Conservation (phyloP, 495 filamentous ascomycete genomes). For the Podospora didyma region DNA sequence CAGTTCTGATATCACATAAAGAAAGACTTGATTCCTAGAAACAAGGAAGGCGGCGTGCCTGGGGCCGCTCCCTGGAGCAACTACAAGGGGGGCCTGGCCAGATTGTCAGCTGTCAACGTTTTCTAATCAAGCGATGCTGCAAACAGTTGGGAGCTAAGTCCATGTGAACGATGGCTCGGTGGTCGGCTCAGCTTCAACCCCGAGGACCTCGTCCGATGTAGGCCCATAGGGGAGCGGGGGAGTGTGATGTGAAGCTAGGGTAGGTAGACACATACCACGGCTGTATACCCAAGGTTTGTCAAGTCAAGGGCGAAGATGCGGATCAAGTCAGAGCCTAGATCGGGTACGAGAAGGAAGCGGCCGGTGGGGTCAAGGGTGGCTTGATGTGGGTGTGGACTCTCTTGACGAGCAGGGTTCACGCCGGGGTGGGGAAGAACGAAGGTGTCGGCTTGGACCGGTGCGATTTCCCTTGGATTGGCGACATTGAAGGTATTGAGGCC, state of each 20-base stretch:
- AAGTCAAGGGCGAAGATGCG: slow-evolving; percentile 56
- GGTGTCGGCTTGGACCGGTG: slow-evolving; percentile 44
- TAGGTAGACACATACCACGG: neutral
- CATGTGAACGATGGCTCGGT: slow-evolving; percentile 13
- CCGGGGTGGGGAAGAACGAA: slow-evolving; percentile 50
- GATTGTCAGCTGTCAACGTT: neutral
- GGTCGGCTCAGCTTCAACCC: neutral
- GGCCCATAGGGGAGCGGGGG: too few relatives aligned
- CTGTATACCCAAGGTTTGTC: slow-evolving; percentile 27
- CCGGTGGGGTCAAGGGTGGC: slow-evolving; percentile 65
- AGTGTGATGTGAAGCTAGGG: too few relatives aligned
- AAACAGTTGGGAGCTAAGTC: too few relatives aligned
- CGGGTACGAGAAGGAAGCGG: slow-evolving; percentile 61
- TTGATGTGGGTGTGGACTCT: slow-evolving; percentile 64
- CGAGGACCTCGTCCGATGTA: too few relatives aligned
- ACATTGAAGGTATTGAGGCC: slow-evolving; percentile 20
- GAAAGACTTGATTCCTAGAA: slow-evolving; percentile 42
- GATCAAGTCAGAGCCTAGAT: slow-evolving; percentile 66
- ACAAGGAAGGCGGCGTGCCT: slow-evolving; percentile 63
- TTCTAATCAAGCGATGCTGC: too few relatives aligned
- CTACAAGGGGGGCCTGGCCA: slow-evolving; percentile 23
- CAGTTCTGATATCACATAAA: slow-evolving; percentile 65
- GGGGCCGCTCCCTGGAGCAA: slow-evolving; percentile 55
- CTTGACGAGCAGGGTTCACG: slow-evolving; percentile 51
- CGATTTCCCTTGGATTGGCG: slow-evolving; percentile 25